Base-by-base conservation (phyloP, 352 stramenopile genomes). In the Thalassiosira hispida region DNA sequence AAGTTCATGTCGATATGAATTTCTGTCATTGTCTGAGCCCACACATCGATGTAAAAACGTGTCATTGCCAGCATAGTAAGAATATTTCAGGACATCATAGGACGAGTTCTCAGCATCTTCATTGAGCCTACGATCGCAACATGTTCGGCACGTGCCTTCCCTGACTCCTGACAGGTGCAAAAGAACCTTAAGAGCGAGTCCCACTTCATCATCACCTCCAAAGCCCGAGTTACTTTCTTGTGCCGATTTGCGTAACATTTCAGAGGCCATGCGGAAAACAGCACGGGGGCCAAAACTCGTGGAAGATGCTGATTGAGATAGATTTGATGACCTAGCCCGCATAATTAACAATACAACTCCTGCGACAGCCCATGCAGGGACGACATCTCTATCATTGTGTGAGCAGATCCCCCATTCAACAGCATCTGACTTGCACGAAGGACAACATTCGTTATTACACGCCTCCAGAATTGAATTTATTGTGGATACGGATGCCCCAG, bases 271-370 rank as follows among this genome's bases (percentile, higher is more conserved):
- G n/a, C 63, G 68, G 49, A 79, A 84, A 9, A 79, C 57, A 25
- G 25, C 40, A 56, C 76, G 69, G 35, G 76, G 76, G 16, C 76
- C 68, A 59, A 84, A 76, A 1, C 49, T 60, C 8, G 23, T 38
- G 35, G 25, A 44, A 57, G 25, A 56, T 20, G 61, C 61, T n/a
- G 61, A 75, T 66, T 61, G 29, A 29, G 57, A 79, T 31, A 73
- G 14, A 27, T 55, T 73, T 7, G 69, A 73, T 33, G 69, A 23
- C 29, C 76, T 61, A 11, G 76, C 61, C 57, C 76, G 40, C 64
- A 79, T 79, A 3, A 84, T 79, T 8, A 79, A 31, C 29, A 84
- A 63, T 47, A 79, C 69, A 61, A 79, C 42, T 53, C 76, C 52
- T 18, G 76, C 69, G 29, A 77, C 38, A 22, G 69, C 68, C 72